Evolutionary conservation across 1,139 yeast species (phyloP).

Genomic region (Debaryomyces nepalensis): DNA sequence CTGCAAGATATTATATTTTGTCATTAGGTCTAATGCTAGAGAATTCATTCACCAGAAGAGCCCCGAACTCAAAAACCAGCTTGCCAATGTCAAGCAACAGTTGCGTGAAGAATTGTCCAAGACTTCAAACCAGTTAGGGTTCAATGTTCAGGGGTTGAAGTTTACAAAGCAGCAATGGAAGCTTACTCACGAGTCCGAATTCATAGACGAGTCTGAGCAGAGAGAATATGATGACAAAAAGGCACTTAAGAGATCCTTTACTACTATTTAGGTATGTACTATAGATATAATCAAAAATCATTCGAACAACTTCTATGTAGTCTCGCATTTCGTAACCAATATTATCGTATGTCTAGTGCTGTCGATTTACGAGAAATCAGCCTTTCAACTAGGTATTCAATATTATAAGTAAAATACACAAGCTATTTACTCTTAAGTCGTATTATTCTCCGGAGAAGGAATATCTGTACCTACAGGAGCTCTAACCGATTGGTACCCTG

Average conservation of each 20-base stretch:
- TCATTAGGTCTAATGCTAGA: slow-evolving; percentile 72
- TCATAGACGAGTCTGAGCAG: slow-evolving; percentile 71
- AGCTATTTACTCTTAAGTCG: no score
- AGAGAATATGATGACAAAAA: slow-evolving; percentile 56
- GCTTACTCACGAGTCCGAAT: slow-evolving; percentile 71
- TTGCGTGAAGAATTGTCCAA: slow-evolving; percentile 56
- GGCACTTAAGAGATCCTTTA: slow-evolving; percentile 71
- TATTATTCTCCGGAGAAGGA: no score
- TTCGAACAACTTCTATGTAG: background rate
- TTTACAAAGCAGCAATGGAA: slow-evolving; percentile 81
- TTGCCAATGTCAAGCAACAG: slow-evolving; percentile 60
- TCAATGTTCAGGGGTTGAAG: slow-evolving; percentile 81
- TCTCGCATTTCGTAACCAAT: no score
- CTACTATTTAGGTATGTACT: slow-evolving; percentile 29
- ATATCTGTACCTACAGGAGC: no score
- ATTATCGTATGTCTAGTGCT: no score
- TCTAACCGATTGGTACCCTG: no score
- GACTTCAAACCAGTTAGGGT: slow-evolving; percentile 71
- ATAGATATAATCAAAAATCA: slow-evolving; percentile 4
- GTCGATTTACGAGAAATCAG: no score
- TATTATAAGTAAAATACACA: no score
- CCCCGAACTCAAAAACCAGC: slow-evolving; percentile 60
- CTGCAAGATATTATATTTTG: slow-evolving; percentile 74
- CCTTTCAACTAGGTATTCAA: no score
- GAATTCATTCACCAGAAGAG: slow-evolving; percentile 74